These are phyloP conservation scores for Cetraspora pellucida DNA, from an alignment of 192 early-diverging fungal genomes.

Conservation along the genomic window DNA sequence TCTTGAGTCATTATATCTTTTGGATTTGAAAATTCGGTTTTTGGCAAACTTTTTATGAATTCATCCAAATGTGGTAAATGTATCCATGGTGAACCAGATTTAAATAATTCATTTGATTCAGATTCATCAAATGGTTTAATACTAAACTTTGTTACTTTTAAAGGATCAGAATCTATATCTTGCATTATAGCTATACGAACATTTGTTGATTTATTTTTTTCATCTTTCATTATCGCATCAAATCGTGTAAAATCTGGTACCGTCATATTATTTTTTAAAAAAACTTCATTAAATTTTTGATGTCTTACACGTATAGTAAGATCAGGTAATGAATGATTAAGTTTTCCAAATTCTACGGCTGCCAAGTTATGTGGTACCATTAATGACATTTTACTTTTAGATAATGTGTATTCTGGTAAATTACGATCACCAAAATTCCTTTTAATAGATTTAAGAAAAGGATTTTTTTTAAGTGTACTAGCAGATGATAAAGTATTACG, in stretches of 20 bases:
- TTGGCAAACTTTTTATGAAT: conserved; percentile 16
- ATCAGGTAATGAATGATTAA: conserved; percentile 21
- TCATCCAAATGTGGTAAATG: conserved; percentile 23
- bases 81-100: conserved; percentile 29
- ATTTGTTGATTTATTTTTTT: not conserved
- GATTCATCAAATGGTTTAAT: conserved; percentile 28
- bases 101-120: conserved; percentile 24
- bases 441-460: conserved; percentile 1
- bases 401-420: conserved; percentile 13
- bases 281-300: conserved; percentile 7
- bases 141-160: conserved; percentile 26
- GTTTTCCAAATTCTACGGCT: conserved; percentile 6
- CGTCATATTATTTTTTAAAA: conserved; percentile 11
- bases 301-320: not conserved
- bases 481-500: not conserved
- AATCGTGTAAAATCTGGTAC: conserved; percentile 10
- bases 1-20: conserved; percentile 32
- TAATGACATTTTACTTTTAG: conserved; percentile 21
- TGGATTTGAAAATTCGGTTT: conserved; percentile 18
- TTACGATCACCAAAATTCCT: not conserved
- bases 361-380: conserved; percentile 24
- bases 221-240: not conserved
- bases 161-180: not conserved
- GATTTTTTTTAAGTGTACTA: conserved; percentile 1
- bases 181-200: not conserved